Base-by-base conservation (phyloP, 73 alveolate genomes). In the Paramecium pentaurelia region DNA sequence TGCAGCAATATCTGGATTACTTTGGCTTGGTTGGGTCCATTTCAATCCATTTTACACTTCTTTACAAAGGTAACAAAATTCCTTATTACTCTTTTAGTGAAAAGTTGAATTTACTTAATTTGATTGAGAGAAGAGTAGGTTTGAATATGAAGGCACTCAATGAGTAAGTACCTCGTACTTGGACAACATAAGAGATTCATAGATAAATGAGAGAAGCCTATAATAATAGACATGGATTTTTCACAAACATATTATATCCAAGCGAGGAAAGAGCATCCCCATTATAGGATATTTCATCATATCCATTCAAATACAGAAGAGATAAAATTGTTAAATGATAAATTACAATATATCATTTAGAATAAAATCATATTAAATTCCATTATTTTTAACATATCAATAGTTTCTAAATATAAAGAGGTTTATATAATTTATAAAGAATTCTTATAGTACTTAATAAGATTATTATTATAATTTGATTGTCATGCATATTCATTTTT, bases 221-320 rank as follows among this genome's bases (percentile, higher is more conserved):
- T 85, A 89, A 89, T 36, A 34, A 89, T 16, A 89, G 94, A 89
- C 68, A 89, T 58, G 94, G 94, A 71, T 54, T 71, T 37, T 89
- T 89, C 85, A 83, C 77, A 30, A 83, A 83, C 40, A 64, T 89
- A 14, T 71, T 89, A 58, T 89, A 89, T 44, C 92, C 94, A 25
- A 77, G 77, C 27, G 94, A 89, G 77, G 94, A 89, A 38, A 40
- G 73, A 38, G 86, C 94, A 27, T 34, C 92, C 36, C 94, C 94
- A 45, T 64, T 89, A 47, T 77, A 60, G 37, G 94, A 89, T 47
- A 54, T 71, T 44, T 27, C 83, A 30, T 16, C 91, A 37, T 89
- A 71, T 83, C 92, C 94, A 25, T 71, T 71, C 85, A 89, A 71
- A 34, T 36, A 28, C 45, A 49, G 88, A 71, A 89, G 88, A 64